These are phyloP conservation scores for Fonsecaea pedrosoi DNA, from an alignment of 2,329 filamentous ascomycete species.

Conservation along the genomic window DNA sequence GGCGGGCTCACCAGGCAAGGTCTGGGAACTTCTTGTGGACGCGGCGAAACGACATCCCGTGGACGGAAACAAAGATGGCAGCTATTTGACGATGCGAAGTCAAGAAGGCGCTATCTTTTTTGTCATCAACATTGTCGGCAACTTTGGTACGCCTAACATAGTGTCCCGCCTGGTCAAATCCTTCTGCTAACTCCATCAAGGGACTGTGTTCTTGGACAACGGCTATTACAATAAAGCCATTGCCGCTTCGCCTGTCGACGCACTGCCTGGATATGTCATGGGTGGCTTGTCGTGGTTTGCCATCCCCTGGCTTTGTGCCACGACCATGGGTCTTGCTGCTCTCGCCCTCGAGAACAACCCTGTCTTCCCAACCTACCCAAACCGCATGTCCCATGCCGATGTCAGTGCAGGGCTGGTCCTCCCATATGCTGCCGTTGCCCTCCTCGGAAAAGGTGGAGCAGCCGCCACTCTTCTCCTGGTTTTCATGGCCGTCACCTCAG, in stretches of 20 bases:
- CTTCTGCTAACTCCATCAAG: not conserved
- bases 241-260: constrained; percentile 81
- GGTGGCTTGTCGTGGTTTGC: constrained; percentile 91
- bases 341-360: constrained; percentile 77
- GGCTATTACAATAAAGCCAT: constrained; percentile 94
- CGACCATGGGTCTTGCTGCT: constrained; percentile 83
- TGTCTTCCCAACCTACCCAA: constrained; percentile 62
- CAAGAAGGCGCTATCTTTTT: constrained; percentile 86
- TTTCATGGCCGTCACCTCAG: constrained; percentile 89
- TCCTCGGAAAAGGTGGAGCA: constrained; percentile 82
- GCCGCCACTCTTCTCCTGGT: constrained; percentile 78
- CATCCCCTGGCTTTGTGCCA: constrained; percentile 88
- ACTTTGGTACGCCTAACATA: constrained; percentile 60
- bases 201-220: constrained; percentile 61
- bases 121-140: constrained; percentile 86
- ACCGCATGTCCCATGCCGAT: constrained; percentile 74
- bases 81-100: constrained; percentile 85
- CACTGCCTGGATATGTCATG: constrained; percentile 85
- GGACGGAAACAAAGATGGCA: constrained; percentile 77
- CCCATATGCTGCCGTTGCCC: constrained; percentile 81
- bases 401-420: constrained; percentile 84
- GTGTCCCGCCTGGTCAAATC: too few species aligned
- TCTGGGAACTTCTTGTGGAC: constrained; percentile 78
- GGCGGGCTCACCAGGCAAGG: constrained; percentile 75
- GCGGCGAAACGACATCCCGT: constrained; percentile 75